A percentile compares a stretch with the other conserved stretches of the same genome.
Conservation (phyloP, 805 yeast genomes). For the Monosporozyma yasuniensis region DNA sequence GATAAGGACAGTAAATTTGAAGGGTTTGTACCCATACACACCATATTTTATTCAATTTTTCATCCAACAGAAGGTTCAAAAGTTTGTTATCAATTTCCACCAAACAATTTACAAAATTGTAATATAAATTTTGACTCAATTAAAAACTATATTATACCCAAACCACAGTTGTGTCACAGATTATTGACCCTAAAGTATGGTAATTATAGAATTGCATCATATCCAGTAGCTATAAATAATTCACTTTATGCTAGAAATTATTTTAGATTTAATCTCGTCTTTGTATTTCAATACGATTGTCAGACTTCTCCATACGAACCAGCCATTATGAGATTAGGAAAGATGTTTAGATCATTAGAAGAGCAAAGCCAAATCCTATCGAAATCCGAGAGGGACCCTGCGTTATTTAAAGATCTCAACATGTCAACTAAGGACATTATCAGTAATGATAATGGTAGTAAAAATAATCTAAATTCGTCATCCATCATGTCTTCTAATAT, state of each 20-base stretch:
- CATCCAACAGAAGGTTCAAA: slow-evolving; percentile 95
- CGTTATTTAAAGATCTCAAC: slow-evolving; percentile 9
- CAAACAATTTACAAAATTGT: slow-evolving; percentile 38
- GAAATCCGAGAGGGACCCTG: slow-evolving; percentile 36
- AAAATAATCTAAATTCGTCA: slow-evolving; percentile 1
- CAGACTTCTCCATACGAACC: slow-evolving; percentile 83
- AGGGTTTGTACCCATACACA: slow-evolving; percentile 84
- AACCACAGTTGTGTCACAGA: slow-evolving; percentile 80
- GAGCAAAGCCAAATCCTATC: slow-evolving; percentile 79
- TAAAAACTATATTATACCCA: slow-evolving; percentile 88
- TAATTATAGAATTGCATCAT: slow-evolving; percentile 68
- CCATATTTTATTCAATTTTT: slow-evolving; percentile 82
- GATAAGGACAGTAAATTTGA: slow-evolving; percentile 23
- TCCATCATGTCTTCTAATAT: slow-evolving; percentile 4
- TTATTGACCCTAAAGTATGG: slow-evolving; percentile 66
- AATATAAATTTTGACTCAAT: slow-evolving; percentile 70
- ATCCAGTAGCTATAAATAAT: slow-evolving; percentile 76
- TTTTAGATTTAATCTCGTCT: slow-evolving; percentile 86
- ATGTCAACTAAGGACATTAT: neutral
- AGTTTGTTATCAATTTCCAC: slow-evolving; percentile 84
- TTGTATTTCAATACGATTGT: slow-evolving; percentile 75
- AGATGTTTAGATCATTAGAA: slow-evolving; percentile 81
- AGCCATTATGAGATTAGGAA: slow-evolving; percentile 73
- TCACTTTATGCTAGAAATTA: slow-evolving; percentile 79
- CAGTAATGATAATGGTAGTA: neutral